These are phyloP conservation scores for Garcia nutans DNA, from an alignment of 345 rosid genomes.

Conservation along the genomic window DNA sequence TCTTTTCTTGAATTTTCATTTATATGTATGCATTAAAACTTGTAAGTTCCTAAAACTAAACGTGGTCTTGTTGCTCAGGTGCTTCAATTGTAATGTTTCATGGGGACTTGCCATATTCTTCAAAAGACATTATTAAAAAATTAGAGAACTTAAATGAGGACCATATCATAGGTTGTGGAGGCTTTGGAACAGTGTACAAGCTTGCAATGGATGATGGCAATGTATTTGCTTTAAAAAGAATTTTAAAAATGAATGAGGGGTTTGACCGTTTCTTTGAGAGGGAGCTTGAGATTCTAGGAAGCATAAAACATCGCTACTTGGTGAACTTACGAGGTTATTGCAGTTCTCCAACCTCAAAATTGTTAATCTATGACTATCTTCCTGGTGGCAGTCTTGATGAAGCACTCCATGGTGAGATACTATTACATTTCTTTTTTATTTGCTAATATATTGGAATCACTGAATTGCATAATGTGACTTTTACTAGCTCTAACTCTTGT, in stretches of 20 bases:
- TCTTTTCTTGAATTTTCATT: not conserved
- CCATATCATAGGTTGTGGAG: constrained; percentile 86
- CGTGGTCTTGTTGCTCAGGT: constrained; percentile 47
- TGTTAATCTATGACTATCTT: constrained; percentile 84
- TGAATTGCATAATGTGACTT: not conserved
- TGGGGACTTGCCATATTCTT: constrained; percentile 94
- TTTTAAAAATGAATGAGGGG: constrained; percentile 83
- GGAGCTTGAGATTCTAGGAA: constrained; percentile 97
- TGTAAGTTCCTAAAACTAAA: constrained; percentile 11
- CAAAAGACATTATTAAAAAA: constrained; percentile 92
- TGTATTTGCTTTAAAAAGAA: constrained; percentile 85
- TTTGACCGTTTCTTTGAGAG: constrained; percentile 96
- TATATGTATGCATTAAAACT: not conserved
- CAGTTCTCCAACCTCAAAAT: constrained; percentile 87
- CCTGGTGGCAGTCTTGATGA: constrained; percentile 96
- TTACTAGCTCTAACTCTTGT: not conserved
- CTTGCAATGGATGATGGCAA: constrained; percentile 96
- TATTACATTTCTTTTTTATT: constrained; percentile 11
- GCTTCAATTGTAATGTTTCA: constrained; percentile 98
- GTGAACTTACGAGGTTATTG: constrained; percentile 97
- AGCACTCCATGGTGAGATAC: constrained; percentile 84
- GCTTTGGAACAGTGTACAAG: constrained; percentile 95
- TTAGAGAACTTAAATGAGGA: constrained; percentile 83
- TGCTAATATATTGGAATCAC: not conserved
- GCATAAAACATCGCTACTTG: constrained; percentile 92